phyloP scores from a whole-genome alignment of 202 grass and related monocot genomes.

The Carex sylvatica region DNA sequence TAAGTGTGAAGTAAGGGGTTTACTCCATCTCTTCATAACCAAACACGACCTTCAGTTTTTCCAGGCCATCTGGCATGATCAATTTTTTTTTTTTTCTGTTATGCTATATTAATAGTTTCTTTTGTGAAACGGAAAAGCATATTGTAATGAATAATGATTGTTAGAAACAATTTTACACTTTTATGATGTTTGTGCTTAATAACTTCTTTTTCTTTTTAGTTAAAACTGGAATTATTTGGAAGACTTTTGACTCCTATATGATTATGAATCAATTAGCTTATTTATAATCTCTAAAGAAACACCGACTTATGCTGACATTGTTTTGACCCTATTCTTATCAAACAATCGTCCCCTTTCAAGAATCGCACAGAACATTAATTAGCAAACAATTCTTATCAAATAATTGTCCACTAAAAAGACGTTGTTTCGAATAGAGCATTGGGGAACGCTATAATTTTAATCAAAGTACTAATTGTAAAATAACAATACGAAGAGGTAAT shows the following conservation, averaged over 20 bases:
- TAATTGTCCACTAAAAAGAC: too few species aligned
- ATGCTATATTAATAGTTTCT: not conserved
- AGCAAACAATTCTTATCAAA: too few species aligned
- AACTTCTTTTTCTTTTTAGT: not conserved
- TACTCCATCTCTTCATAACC: too few species aligned
- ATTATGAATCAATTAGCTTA: not conserved
- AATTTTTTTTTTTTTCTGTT: not conserved
- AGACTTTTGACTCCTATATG: not conserved
- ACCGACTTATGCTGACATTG: not conserved
- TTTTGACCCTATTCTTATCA: not conserved
- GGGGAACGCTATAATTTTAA: too few species aligned
- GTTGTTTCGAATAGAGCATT: too few species aligned
- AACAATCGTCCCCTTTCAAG: not conserved
- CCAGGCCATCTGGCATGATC: not conserved
- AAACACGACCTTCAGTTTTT: not conserved
- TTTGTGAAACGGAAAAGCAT: not conserved
- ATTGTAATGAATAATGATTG: not conserved
- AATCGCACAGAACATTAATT: too few species aligned
- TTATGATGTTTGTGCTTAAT: not conserved
- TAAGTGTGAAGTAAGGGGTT: too few species aligned
- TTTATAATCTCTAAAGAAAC: slow-evolving; percentile 9
- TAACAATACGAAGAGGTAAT: not conserved
- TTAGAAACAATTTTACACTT: not conserved
- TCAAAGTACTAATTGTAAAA: too few species aligned
- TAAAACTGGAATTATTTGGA: not conserved